Base-by-base conservation (phyloP, 1,284 basidiomycete genomes). In the Gymnopus androsaceus region DNA sequence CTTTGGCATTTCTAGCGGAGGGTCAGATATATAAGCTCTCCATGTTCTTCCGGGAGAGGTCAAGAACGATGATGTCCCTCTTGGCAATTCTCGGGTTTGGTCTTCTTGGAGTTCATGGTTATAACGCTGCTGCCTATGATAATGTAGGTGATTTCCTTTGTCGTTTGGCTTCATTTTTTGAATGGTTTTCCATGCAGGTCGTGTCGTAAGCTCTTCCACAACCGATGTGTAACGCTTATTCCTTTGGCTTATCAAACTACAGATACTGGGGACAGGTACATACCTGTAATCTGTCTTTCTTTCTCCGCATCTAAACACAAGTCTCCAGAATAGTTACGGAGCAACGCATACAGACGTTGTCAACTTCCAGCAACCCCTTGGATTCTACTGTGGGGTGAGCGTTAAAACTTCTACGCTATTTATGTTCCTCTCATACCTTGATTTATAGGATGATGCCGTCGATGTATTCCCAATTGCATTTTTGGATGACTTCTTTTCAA, bases 191-290 rank as follows among this genome's bases (percentile, higher is more conserved):
- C 57, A 34, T 58, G 12, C 55, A 83, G 83, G 74, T 83, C 44
- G 81, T 75, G 36, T 76, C 84, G 79, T 83, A 70, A 61, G 78
- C 53, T n/a, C n/a, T n/a, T n/a, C 48, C 4, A 25, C 19, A 15
- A 8, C 17, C 19, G 15, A 21, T 17, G 45, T 33, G 30, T 2
- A 17, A n/a, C 15, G 5, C 19, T 47, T 19, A n/a, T 30, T 8
- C 19, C 28, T 31, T 27, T 25, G 4, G 41, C 19, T 27, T 42
- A 12, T 14, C 7, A 7, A 15, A n/a, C n/a, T 14, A 42, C 17
- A 42, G 80, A 21, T 85, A 85, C 64, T 87, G 82, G 83, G 85
- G 84, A 46, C 84, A 87, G n/a, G n/a, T n/a, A n/a, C n/a, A n/a
- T n/a, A n/a, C n/a, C n/a, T n/a, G n/a, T n/a, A n/a, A n/a, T n/a